These are phyloP conservation scores for Pseudogymnoascus verrucosus DNA, from an alignment of 2,329 filamentous ascomycete species.

Conservation along the genomic window DNA sequence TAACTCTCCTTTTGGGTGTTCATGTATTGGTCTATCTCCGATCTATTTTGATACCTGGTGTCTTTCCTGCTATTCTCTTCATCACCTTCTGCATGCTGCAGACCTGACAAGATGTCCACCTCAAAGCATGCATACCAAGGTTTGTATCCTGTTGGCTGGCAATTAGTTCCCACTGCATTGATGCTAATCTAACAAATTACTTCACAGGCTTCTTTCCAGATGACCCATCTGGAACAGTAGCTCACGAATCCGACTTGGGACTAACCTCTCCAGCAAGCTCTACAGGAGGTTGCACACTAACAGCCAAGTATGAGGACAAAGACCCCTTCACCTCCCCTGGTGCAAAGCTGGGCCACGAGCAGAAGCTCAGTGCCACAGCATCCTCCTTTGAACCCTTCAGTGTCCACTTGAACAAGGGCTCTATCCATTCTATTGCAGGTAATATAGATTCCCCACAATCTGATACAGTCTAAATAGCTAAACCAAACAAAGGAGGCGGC, in stretches of 20 bases:
- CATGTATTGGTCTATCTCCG: neutral
- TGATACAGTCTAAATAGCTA: neutral
- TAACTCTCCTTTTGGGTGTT: neutral
- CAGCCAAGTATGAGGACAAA: slow-evolving; percentile 29
- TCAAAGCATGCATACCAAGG: slow-evolving; percentile 6
- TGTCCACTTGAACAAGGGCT: slow-evolving; percentile 9
- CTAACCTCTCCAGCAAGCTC: slow-evolving; percentile 20
- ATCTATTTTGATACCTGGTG: neutral
- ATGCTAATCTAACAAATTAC: slow-evolving; percentile 57
- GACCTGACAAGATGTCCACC: slow-evolving; percentile 9
- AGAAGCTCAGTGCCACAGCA: slow-evolving; percentile 56
- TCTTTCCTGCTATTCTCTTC: neutral
- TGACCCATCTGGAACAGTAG: slow-evolving; percentile 27
- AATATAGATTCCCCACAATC: neutral
- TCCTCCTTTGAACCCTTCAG: slow-evolving; percentile 49
- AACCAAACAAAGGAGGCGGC: neutral
- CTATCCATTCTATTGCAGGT: neutral
- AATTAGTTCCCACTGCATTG: slow-evolving; percentile 47
- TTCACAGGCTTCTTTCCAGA: slow-evolving; percentile 57
- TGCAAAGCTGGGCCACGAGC: slow-evolving; percentile 28
- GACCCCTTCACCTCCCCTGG: slow-evolving; percentile 45
- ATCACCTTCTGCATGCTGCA: neutral
- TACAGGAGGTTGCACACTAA: slow-evolving; percentile 18
- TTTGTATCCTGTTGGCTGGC: slow-evolving; percentile 35
- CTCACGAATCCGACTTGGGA: slow-evolving; percentile 1